Base-by-base conservation (phyloP, 176 grass and related monocot genomes). In the Zea mays region DNA sequence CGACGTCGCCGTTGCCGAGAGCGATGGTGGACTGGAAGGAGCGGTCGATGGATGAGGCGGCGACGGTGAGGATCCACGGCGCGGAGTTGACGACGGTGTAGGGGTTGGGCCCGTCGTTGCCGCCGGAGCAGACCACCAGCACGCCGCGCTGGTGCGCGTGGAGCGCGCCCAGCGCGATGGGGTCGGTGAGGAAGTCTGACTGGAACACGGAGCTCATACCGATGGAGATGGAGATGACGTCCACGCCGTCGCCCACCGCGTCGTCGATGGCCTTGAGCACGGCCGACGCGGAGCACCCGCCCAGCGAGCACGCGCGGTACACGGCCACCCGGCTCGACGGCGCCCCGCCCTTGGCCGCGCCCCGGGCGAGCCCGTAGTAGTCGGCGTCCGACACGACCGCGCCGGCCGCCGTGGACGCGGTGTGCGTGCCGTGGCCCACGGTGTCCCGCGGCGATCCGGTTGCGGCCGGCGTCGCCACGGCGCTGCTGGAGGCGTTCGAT, bases 1-100 rank as follows among this genome's bases (percentile, higher is more conserved):
- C 58, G 57, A 87, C 36, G 74, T 7, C 58, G 27, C 87, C 89
- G 75, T 92, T 92, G 47, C 95, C 95, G 83, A 98, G 89, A 20
- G 81, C 87, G 71, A 98, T 38, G 72, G 8, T 78, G 79, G 95
- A 94, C 52, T 90, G 95, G 77, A 94, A 98, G 46, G 69, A 76
- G 40, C 95, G 79, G 60, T 98, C 95, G 74, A 98, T 92, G 73
- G 82, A 94, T 0, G 95, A 98, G 50, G 95, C 95, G 3, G 87
- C 95, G 20, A 98, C 91, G 39, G 95, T 98, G 55, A 98, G 58
- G 44, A 98, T 86, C 95, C 95, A 98, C 13, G 95, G 95, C 45
- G 91, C 91, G 2, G 91, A 71, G 82, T 98, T 98, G 61, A 98
- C 91, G 45, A 94, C 91, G 48, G 91, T 92, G 85, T 78, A 92